Base-by-base conservation (phyloP, 805 yeast genomes). In the Candida fluviatilis region DNA sequence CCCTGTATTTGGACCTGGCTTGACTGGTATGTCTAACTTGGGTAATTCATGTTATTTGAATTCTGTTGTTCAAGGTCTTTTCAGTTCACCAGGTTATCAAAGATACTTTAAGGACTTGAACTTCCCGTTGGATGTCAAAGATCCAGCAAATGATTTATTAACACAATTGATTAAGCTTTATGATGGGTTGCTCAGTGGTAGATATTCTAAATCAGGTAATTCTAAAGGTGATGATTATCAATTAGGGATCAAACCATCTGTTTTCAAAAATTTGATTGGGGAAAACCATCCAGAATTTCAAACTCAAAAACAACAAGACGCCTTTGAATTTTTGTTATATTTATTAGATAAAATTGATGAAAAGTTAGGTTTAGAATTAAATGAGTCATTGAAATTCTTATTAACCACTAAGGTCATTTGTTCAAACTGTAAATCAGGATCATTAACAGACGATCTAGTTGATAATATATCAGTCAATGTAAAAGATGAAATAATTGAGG, bases 41-140 rank as follows among this genome's bases (percentile, higher is more conserved):
- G 99, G 99, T 2, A 93, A 93, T 52, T 83, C 96, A 0, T 93
- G 99, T 62, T 93, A 93, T 55, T 50, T 93, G 43, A 84, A 89
- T 34, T 83, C 95, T 1, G 88, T 80, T 0, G 43, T 88, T 2
- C 99, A 93, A 57, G 68, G 79, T 2, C 59, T 93, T 32, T 82
- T 84, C 47, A 55, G 73, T 34, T 49, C 74, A 21, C 56, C 62
- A 2, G 38, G 57, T 2, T 68, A 62, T 44, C 39, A 69, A 17
- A 62, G 66, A 2, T 60, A 62, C 8, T 71, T 79, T 23, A 66
- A 69, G 16, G 39, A 51, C 8, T 52, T 55, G 27, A 50, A 60
- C 16, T 58, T 58, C 23, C 60, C 65, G 5, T 54, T 57, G 10
- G 44, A 46, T 18, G 51, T 45, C 5, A 43, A 38, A 0, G 71